Evolutionary conservation across 1,284 basidiomycete species (phyloP), one percentile per base, ranked within the genome.

Genomic region (Fistulina hepatica): DNA sequence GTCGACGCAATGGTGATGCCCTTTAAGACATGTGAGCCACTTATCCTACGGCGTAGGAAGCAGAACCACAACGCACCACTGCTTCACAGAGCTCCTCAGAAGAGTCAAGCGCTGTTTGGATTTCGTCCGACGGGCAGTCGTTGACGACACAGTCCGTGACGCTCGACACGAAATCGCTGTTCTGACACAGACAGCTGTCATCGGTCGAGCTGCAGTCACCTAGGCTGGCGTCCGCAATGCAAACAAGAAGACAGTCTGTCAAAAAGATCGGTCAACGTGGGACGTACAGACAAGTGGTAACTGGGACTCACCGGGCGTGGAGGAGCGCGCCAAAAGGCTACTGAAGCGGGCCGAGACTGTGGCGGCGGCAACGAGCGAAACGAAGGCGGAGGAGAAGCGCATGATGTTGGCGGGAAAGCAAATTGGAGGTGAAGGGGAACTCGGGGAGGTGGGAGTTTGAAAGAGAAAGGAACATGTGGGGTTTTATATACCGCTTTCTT

Each of bases 381-480:
- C 37, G 48, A 68, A 28, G 45, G 62, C 53, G 51, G 63, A 41
- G 43, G 68, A 52, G 62, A 73, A 67, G 51, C 68, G 74, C 80
- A 81, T 81, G 43, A 39, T 64, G 51, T 46, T 31, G 27, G 41
- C 31, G 27, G 40, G 39, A 41, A 40, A 34, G 43, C 40, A 50
- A 55, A 50, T 41, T 41, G 49, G 41, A 43, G 47, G 44, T 37
- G 43, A 41, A 37, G 43, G 49, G 44, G 44, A 48, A n/a, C n/a
- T n/a, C n/a, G n/a, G n/a, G n/a, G n/a, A n/a, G n/a, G n/a, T n/a
- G n/a, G n/a, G n/a, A n/a, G n/a, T n/a, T n/a, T n/a, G n/a, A n/a
- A n/a, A n/a, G n/a, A n/a, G n/a, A n/a, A n/a, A n/a, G n/a, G n/a
- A n/a, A n/a, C n/a, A n/a, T n/a, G n/a, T n/a, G n/a, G n/a, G n/a